phyloP scores from a whole-genome alignment of 176 grass and related monocot species.

The Raddia distichophylla region DNA sequence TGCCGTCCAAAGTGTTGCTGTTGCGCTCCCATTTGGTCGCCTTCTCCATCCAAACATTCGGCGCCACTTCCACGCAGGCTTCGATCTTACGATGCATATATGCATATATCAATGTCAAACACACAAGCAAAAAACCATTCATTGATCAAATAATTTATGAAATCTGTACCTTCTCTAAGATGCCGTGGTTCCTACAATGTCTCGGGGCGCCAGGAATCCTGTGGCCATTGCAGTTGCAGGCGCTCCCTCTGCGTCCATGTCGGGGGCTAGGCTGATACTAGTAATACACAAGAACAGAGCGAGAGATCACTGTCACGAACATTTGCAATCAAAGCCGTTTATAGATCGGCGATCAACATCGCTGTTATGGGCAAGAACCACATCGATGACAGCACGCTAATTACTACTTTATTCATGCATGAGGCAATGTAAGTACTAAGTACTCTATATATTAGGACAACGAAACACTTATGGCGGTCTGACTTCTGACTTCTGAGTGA shows the following conservation, averaged over 20 bases:
- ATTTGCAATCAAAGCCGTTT: neutral
- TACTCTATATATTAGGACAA: too few species aligned
- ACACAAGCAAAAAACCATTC: neutral
- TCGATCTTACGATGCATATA: constrained; percentile 30
- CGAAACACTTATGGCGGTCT: too few species aligned
- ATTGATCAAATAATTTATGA: neutral
- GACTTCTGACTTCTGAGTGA: too few species aligned
- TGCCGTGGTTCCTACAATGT: constrained; percentile 10
- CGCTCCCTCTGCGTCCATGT: neutral
- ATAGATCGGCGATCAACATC: neutral
- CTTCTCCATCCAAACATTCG: constrained; percentile 45
- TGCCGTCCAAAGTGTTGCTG: neutral
- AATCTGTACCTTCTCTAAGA: constrained; percentile 38
- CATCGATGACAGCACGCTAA: neutral
- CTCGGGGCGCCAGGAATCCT: neutral
- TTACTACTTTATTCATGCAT: neutral
- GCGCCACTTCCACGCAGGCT: constrained; percentile 1
- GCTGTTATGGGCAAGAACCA: neutral
- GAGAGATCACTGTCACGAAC: constrained; percentile 16
- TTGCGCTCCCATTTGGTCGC: constrained; percentile 60
- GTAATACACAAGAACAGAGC: neutral
- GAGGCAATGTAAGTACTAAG: too few species aligned
- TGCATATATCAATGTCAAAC: neutral
- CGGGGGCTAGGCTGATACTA: constrained; percentile 1
- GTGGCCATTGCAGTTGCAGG: neutral